Evolutionary conservation across 1,284 basidiomycete genomes (phyloP), one percentile per base, ranked within the genome.

Genomic region (Ustilago shanxiensis): DNA sequence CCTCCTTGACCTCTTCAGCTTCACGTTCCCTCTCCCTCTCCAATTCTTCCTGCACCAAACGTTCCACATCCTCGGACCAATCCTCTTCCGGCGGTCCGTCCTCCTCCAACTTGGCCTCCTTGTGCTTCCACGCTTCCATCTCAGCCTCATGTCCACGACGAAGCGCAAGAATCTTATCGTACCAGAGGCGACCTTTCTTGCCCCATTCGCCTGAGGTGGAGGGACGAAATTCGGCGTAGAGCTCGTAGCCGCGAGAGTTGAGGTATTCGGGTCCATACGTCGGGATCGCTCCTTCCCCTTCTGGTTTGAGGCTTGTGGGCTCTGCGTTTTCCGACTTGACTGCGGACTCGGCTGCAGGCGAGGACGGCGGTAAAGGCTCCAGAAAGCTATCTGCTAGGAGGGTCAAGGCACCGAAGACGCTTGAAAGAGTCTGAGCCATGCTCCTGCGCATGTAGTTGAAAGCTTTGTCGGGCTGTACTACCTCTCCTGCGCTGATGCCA

Each of bases 401-500:
- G 1, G 62, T 80, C 16, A 86, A 58, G 1, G 83, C 81, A 11
- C 84, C 84, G 20, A 83, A 56, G 9, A 86, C 75, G 39, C 70
- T 65, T n/a, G 83, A 77, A 3, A 86, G 67, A 24, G 77, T 85
- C 52, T 85, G 83, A 3, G 71, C 75, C 80, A 86, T 80, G 18
- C 77, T 72, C 33, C 69, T 61, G 0, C 71, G 56, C 76, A 86
- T 67, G 59, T 86, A 86, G 54, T 79, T 69, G 65, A 83, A 85
- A 14, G 84, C 84, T 39, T 89, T 87, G 50, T 89, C 89, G 0
- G 95, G 95, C 52, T 90, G 88, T 10, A 92, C 90, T 7, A 93
- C 92, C 14, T 89, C 88, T 16, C 91, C 91, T 50, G 91, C 89
- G 16, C 91, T 89, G 35, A 98, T 90, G 0, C 93, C 96, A 26